phyloP scores from a whole-genome alignment of 768 basidiomycete genomes.

The Pleurotus giganteus region DNA sequence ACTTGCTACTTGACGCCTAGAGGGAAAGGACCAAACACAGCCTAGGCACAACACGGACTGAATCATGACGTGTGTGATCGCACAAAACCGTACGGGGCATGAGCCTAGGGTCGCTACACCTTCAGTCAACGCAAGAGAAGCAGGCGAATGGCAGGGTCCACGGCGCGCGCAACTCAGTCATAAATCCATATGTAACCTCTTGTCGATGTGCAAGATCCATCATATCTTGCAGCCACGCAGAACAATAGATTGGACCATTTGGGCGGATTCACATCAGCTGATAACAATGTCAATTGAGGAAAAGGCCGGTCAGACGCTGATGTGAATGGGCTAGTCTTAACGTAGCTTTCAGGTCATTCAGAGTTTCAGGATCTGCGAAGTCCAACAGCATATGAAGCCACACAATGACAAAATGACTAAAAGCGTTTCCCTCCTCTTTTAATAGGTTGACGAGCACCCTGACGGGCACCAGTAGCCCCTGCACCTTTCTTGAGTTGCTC shows the following conservation, averaged over 20 bases:
- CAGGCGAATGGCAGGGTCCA: background rate
- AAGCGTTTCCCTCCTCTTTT: slow-evolving; percentile 77
- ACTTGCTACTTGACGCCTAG: too few relatives aligned
- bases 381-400: background rate
- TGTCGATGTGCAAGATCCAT: slow-evolving; percentile 2
- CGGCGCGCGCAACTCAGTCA: background rate
- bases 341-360: background rate
- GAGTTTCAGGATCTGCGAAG: too few relatives aligned
- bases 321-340: slow-evolving; percentile 5
- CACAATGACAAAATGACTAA: slow-evolving; percentile 26
- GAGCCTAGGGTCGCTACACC: slow-evolving; percentile 9
- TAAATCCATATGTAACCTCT: slow-evolving; percentile 5
- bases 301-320: slow-evolving; percentile 5
- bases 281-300: slow-evolving; percentile 6
- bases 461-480: slow-evolving; percentile 31
- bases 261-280: slow-evolving; percentile 4
- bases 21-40: background rate
- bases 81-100: background rate
- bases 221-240: background rate
- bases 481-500: slow-evolving; percentile 39
- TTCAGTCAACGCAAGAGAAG: slow-evolving; percentile 7
- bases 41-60: background rate
- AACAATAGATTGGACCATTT: slow-evolving; percentile 5
- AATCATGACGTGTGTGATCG: slow-evolving; percentile 10
- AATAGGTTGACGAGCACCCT: slow-evolving; percentile 66